A percentile compares a stretch with the other conserved stretches of the same genome.
Conservation (phyloP, 2,329 filamentous ascomycete genomes). For the Escovopsis sp. region DNA sequence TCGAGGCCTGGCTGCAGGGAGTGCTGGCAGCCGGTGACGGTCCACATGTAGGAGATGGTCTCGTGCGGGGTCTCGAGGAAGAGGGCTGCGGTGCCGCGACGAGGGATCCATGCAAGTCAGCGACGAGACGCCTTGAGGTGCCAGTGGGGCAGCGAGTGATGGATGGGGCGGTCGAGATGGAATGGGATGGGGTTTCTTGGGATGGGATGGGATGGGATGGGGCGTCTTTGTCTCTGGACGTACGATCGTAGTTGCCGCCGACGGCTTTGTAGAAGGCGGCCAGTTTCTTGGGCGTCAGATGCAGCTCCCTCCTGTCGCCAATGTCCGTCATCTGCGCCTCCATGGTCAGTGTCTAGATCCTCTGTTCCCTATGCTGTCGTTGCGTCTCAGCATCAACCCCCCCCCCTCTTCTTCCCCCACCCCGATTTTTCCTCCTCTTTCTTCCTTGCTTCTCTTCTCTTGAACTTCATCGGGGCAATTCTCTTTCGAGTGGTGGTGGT, state of each 20-base stretch:
- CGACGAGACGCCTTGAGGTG: background rate
- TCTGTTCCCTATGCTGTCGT: no score
- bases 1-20: constrained; percentile 61
- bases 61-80: constrained; percentile 62
- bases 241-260: constrained; percentile 61
- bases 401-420: no score
- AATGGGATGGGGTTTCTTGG: no score
- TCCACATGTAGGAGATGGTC: constrained; percentile 83
- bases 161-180: no score
- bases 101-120: constrained; percentile 1
- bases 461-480: background rate
- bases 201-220: background rate
- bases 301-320: constrained; percentile 38
- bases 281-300: constrained; percentile 52
- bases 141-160: no score
- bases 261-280: constrained; percentile 64
- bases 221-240: constrained; percentile 6
- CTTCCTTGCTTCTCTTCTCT: constrained; percentile 6
- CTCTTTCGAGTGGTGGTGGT: background rate
- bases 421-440: no score
- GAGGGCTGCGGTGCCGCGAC: constrained; percentile 46
- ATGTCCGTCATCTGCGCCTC: constrained; percentile 36
- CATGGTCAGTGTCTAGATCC: no score
- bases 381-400: no score
- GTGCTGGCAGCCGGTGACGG: constrained; percentile 81